Evolutionary conservation across 169 alveolate species (phyloP).

Genomic region (Eimeria sp.): DNA sequence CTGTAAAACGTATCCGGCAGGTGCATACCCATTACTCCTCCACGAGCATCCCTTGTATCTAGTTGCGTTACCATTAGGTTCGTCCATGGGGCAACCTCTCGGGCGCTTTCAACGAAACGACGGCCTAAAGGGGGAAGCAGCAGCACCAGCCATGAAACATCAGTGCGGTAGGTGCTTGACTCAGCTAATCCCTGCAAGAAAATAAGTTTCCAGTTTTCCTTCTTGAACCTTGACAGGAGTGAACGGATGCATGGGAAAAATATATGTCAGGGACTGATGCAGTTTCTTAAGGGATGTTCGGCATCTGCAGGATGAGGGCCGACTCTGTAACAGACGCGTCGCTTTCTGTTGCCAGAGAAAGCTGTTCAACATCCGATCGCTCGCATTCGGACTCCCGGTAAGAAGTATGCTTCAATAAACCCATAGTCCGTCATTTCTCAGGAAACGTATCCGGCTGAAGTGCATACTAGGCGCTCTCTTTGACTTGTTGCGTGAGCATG

Average conservation of each 20-base stretch:
- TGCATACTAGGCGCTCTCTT: not conserved
- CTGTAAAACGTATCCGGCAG: not conserved
- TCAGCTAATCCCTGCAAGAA: not conserved
- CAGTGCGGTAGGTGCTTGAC: constrained; percentile 43
- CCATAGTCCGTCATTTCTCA: not conserved
- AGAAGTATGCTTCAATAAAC: not conserved
- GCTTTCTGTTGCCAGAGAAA: not conserved
- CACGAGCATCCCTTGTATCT: not conserved
- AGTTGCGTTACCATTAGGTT: not conserved
- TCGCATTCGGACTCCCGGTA: constrained; percentile 22
- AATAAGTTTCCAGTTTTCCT: not conserved
- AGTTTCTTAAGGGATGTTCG: not conserved
- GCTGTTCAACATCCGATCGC: constrained; percentile 5
- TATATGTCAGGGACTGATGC: not conserved
- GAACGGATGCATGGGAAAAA: not conserved
- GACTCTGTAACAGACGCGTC: constrained; percentile 9
- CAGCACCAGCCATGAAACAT: constrained; percentile 30
- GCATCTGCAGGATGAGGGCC: constrained; percentile 21
- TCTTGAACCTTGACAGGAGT: not conserved
- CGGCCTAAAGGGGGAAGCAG: constrained; percentile 51
- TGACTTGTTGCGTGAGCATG: not conserved
- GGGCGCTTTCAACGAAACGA: constrained; percentile 5
- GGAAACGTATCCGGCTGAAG: not conserved
- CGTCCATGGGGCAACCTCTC: not conserved
- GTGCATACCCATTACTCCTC: not conserved